These are phyloP conservation scores for Neurospora terricola DNA, from an alignment of 495 filamentous ascomycete species.

Conservation along the genomic window DNA sequence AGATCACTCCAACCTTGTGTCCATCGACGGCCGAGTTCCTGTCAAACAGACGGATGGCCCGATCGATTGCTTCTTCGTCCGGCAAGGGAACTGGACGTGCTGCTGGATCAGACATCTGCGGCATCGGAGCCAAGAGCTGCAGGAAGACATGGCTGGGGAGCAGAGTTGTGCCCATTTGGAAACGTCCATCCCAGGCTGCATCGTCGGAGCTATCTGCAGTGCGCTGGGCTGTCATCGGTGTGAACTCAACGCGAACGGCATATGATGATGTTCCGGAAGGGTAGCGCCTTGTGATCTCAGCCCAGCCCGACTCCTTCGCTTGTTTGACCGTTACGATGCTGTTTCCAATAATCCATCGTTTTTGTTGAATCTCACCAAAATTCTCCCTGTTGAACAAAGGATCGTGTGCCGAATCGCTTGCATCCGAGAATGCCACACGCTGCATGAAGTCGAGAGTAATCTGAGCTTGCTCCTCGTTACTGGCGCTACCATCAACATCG, in stretches of 20 bases:
- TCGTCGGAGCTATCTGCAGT: constrained; percentile 34
- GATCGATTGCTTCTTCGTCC: constrained; percentile 67
- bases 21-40: constrained; percentile 84
- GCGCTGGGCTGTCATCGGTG: constrained; percentile 58
- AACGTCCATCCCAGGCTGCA: constrained; percentile 29
- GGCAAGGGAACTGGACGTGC: constrained; percentile 69
- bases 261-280: constrained; percentile 76
- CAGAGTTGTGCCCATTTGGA: constrained; percentile 37
- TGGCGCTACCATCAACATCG: constrained; percentile 61
- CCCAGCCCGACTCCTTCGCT: constrained; percentile 59
- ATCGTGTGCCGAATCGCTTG: constrained; percentile 59
- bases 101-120: constrained; percentile 43
- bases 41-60: constrained; percentile 74
- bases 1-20: constrained; percentile 91
- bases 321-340: constrained; percentile 83
- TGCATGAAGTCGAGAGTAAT: constrained; percentile 97
- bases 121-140: constrained; percentile 66
- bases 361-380: constrained; percentile 60
- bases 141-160: constrained; percentile 80
- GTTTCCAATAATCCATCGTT: constrained; percentile 78
- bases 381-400: constrained; percentile 49
- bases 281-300: constrained; percentile 72
- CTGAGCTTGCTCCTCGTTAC: constrained; percentile 83
- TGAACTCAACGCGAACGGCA: constrained; percentile 61
- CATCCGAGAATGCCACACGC: constrained; percentile 74